Evolutionary conservation across 1,139 yeast genomes (phyloP), one percentile per base, ranked within the genome.

Genomic region (Magnusiomyces sp.): DNA sequence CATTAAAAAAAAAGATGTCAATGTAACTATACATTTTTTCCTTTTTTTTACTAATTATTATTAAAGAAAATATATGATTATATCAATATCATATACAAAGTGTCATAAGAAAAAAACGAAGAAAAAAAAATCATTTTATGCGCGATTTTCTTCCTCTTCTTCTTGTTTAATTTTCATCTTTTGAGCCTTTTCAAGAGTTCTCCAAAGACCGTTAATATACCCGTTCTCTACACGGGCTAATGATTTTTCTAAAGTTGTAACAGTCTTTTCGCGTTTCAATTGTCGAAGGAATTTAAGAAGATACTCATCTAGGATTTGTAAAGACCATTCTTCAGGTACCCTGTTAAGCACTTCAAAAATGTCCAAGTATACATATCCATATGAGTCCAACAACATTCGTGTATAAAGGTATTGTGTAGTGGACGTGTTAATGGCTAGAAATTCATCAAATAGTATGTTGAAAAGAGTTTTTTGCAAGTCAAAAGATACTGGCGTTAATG

Each of bases 241-340:
- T 17, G 62, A 53, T 41, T 61, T 53, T 37, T 45, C 43, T 42
- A 62, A 32, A 2, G 51, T 47, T 43, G 60, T 57, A 45, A 53
- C 53, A 37, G 55, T 60, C 48, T 59, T 62, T 17, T 56, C 58
- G 31, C 53, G 55, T 37, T 56, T 43, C 16, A 58, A 23, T 29
- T 50, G 46, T n/a, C 63, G 56, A 41, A 63, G 52, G 17, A 56
- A 55, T 19, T 53, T 53, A 11, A 48, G 45, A 39, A 68, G 50
- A 45, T 60, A 67, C n/a, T 56, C 62, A 23, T 58, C 56, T 16
- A 68, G 50, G 33, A 59, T 51, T 47, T 65, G 69, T 39, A 67
- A 55, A 2, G 70, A 65, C 72, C 72, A 68, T n/a, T 58, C 48
- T 14, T 55, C 60, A 1, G 71, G 69, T 10, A 65, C 55, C 23